phyloP scores from a whole-genome alignment of 192 early-diverging fungal genomes.

The Coemansia nantahalensis region DNA sequence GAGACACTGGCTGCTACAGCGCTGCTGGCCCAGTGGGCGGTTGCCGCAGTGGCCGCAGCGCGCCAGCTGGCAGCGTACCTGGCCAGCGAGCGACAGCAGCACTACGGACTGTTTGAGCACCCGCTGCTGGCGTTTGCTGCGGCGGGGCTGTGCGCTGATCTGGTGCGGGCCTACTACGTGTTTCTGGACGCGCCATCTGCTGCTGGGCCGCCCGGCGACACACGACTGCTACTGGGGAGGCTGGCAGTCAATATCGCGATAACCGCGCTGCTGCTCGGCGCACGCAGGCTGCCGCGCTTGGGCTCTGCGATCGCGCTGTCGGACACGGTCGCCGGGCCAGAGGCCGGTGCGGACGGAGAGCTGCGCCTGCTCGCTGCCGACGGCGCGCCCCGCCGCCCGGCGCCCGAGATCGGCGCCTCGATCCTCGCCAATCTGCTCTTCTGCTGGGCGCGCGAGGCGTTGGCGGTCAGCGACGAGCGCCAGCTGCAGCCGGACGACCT shows the following conservation, averaged over 20 bases:
- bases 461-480: conserved; percentile 9
- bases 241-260: not conserved
- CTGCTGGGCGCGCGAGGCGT: conserved; percentile 23
- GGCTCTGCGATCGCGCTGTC: not conserved
- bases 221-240: not conserved
- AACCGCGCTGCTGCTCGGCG: conserved; percentile 16
- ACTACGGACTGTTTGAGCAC: conserved; percentile 29
- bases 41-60: not conserved
- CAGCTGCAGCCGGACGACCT: conserved; percentile 27
- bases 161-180: conserved; percentile 12
- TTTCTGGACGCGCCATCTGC: conserved; percentile 7
- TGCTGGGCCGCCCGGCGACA: not conserved
- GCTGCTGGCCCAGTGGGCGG: conserved; percentile 1
- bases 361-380: not conserved
- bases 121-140: conserved; percentile 12
- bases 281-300: conserved; percentile 15
- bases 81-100: not conserved
- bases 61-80: conserved; percentile 1
- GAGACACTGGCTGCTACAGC: not conserved
- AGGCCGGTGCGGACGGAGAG: not conserved
- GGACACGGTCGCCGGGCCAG: not conserved
- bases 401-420: conserved; percentile 26
- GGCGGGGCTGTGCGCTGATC: conserved; percentile 3
- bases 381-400: not conserved
- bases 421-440: conserved; percentile 23